Percentiles rank a stretch among this genome's conserved stretches.
phyloP scores from a whole-genome alignment of 768 basidiomycete genomes.

The Kockovaella imperatae region DNA sequence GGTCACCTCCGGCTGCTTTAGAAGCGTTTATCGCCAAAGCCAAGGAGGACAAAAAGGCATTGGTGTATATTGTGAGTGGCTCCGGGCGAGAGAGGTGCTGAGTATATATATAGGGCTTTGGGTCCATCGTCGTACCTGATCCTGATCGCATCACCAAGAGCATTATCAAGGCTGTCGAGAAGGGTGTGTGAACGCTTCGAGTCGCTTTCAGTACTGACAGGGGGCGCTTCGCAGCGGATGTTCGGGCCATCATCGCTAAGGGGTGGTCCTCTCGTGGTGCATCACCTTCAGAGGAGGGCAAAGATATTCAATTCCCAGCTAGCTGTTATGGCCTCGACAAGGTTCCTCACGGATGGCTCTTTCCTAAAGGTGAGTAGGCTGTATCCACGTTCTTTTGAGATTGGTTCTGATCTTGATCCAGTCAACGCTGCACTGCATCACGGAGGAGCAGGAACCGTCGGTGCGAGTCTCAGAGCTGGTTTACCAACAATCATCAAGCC shows the following conservation, averaged over 20 bases:
- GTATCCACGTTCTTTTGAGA: constrained; percentile 56
- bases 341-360: constrained; percentile 55
- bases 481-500: constrained; percentile 63
- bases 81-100: constrained; percentile 2
- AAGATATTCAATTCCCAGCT: constrained; percentile 49
- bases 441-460: constrained; percentile 65
- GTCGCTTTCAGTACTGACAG: not conserved
- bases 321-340: constrained; percentile 51
- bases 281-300: constrained; percentile 40
- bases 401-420: constrained; percentile 58
- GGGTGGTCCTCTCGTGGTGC: constrained; percentile 58
- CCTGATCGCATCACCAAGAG: constrained; percentile 53
- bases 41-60: constrained; percentile 52
- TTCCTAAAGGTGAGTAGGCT: constrained; percentile 50
- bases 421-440: constrained; percentile 61
- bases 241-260: constrained; percentile 61
- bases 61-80: constrained; percentile 57
- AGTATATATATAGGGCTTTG: constrained; percentile 49
- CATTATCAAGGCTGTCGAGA: constrained; percentile 57
- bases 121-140: constrained; percentile 60
- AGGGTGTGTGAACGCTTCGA: constrained; percentile 46
- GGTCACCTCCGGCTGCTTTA: constrained; percentile 53
- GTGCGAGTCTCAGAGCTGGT: constrained; percentile 57
- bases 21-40: constrained; percentile 56
- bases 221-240: constrained; percentile 48